Conservation (phyloP, 2,329 filamentous ascomycete species). For the Aphanocladium album region DNA sequence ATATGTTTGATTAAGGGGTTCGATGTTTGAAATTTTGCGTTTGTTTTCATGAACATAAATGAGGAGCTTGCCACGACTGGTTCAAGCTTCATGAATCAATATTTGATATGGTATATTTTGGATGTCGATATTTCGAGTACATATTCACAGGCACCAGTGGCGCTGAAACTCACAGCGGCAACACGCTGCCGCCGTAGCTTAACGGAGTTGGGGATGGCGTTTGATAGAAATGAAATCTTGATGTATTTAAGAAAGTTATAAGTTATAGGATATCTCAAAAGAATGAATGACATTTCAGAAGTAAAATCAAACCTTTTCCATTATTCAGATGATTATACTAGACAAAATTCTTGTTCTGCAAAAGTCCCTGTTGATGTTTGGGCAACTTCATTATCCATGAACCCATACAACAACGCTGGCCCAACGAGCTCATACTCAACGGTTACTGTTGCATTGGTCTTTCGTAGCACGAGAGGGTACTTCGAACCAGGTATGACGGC, state of each 20-base stretch:
- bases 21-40: background rate
- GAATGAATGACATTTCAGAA: background rate
- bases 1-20: constrained; percentile 33
- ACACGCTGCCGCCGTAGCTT: too few relatives aligned
- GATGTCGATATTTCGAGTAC: background rate
- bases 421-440: constrained; percentile 5
- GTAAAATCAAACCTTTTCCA: background rate
- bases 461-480: constrained; percentile 7
- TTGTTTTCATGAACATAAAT: background rate
- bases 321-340: background rate
- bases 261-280: background rate
- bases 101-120: background rate
- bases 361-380: background rate
- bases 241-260: background rate
- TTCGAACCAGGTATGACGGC: background rate
- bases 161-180: background rate
- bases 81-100: constrained; percentile 17
- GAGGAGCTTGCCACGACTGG: background rate
- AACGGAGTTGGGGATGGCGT: background rate
- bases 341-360: background rate
- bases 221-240: background rate
- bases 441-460: background rate
- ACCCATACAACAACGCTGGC: constrained; percentile 6
- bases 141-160: background rate
- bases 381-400: constrained; percentile 8